Percentiles rank a stretch among this genome's conserved stretches.
phyloP scores from a whole-genome alignment of 352 stramenopile species.

The Globisporangium mamillatum region DNA sequence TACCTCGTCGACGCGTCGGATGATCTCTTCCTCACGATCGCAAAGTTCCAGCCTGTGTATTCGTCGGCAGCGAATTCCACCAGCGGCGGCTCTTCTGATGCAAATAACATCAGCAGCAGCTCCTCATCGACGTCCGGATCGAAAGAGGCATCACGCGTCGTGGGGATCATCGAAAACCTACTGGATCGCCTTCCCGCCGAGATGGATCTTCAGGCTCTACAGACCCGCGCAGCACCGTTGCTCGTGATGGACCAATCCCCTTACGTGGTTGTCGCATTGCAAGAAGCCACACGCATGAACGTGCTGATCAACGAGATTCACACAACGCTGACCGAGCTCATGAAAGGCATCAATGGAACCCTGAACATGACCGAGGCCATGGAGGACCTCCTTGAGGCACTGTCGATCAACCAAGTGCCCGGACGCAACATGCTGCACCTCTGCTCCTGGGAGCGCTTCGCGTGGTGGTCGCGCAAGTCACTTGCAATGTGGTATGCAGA shows the following conservation, averaged over 20 bases:
- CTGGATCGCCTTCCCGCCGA: slow-evolving; percentile 57
- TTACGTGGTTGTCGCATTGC: slow-evolving; percentile 82
- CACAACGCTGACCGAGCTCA: slow-evolving; percentile 58
- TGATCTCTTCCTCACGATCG: slow-evolving; percentile 84
- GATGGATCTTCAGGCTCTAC: slow-evolving; percentile 53
- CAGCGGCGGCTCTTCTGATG: not conserved
- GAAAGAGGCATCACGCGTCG: slow-evolving; percentile 34
- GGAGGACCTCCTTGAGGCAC: slow-evolving; percentile 78
- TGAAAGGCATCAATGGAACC: slow-evolving; percentile 78
- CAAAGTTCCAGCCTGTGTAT: slow-evolving; percentile 80
- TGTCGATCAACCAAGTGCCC: slow-evolving; percentile 73
- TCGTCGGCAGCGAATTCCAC: slow-evolving; percentile 3
- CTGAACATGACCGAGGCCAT: slow-evolving; percentile 89
- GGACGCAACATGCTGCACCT: slow-evolving; percentile 68
- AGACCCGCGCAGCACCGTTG: slow-evolving; percentile 51
- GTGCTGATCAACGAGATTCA: slow-evolving; percentile 60
- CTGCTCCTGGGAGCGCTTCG: slow-evolving; percentile 75
- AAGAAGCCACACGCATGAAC: slow-evolving; percentile 80
- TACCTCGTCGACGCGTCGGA: slow-evolving; percentile 77
- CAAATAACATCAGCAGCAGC: not conserved
- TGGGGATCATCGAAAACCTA: slow-evolving; percentile 50
- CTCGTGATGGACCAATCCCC: slow-evolving; percentile 61
- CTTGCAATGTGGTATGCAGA: slow-evolving; percentile 80
- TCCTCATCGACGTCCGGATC: slow-evolving; percentile 9
- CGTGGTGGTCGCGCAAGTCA: slow-evolving; percentile 85